phyloP scores from a whole-genome alignment of 176 grass and related monocot genomes.

The Hordeum marinum region DNA sequence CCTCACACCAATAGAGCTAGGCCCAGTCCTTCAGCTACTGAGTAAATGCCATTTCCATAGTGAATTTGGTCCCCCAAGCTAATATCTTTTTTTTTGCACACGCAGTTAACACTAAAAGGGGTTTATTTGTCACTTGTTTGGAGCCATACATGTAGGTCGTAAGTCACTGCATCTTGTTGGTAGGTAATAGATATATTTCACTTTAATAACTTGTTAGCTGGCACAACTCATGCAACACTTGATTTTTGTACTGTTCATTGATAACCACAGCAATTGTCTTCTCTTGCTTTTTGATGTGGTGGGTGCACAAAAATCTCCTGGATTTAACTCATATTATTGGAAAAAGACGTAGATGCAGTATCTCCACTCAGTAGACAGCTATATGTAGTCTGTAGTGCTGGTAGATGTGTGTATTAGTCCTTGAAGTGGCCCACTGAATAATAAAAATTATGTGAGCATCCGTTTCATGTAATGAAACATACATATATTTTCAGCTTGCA shows the following conservation, averaged over 20 bases:
- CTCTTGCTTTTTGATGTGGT: background rate
- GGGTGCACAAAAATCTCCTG: conserved; percentile 40
- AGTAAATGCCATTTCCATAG: background rate
- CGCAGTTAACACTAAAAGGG: background rate
- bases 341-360: background rate
- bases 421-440: conserved; percentile 33
- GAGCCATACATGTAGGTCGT: background rate
- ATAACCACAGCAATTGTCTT: background rate
- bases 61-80: background rate
- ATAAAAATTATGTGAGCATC: background rate
- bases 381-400: background rate
- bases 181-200: background rate
- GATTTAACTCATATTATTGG: conserved; percentile 36
- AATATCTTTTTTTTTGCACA: background rate
- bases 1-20: background rate
- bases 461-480: conserved; percentile 22
- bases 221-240: background rate
- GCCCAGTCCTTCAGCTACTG: background rate
- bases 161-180: background rate
- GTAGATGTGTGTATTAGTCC: background rate
- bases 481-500: background rate
- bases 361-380: background rate
- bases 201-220: background rate
- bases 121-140: background rate
- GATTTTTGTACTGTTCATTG: background rate